These are phyloP conservation scores for Castanopsis chinensis DNA, from an alignment of 306 rosid species.

Conservation along the genomic window DNA sequence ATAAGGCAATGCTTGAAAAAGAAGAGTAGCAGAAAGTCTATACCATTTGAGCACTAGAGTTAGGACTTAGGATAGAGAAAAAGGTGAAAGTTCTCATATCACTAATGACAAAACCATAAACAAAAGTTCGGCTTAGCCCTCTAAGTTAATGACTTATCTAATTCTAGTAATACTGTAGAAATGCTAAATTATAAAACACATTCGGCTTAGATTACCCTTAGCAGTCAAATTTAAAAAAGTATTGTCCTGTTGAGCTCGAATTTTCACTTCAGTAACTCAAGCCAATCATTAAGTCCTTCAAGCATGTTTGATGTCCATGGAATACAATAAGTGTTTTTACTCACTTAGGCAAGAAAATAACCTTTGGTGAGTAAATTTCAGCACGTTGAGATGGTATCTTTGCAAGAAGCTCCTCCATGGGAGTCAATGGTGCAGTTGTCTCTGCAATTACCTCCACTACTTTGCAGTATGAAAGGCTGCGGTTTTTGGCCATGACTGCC, in stretches of 20 bases:
- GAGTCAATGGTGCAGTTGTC: constrained; percentile 82
- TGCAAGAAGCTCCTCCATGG: constrained; percentile 74
- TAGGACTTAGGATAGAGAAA: not conserved
- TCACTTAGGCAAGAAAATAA: constrained; percentile 21
- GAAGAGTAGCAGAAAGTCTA: not conserved
- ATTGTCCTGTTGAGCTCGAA: not conserved
- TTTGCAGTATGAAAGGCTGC: constrained; percentile 70
- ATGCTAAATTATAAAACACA: not conserved
- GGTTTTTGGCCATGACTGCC: constrained; percentile 80
- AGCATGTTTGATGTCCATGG: constrained; percentile 4
- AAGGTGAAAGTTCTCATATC: not conserved
- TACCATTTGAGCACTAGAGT: not conserved
- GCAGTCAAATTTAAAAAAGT: not conserved
- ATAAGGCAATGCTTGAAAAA: not conserved
- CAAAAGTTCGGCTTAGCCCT: not conserved
- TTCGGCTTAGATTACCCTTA: not conserved
- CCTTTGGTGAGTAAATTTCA: constrained; percentile 47
- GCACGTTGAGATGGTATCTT: constrained; percentile 79
- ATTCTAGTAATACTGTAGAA: not conserved
- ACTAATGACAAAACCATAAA: not conserved
- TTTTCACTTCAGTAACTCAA: not conserved
- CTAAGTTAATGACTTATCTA: not conserved
- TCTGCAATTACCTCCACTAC: constrained; percentile 87
- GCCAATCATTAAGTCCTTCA: not conserved
- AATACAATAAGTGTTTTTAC: constrained; percentile 2